These are phyloP conservation scores for Begonia loranthoides DNA, from an alignment of 306 rosid species.

Conservation along the genomic window DNA sequence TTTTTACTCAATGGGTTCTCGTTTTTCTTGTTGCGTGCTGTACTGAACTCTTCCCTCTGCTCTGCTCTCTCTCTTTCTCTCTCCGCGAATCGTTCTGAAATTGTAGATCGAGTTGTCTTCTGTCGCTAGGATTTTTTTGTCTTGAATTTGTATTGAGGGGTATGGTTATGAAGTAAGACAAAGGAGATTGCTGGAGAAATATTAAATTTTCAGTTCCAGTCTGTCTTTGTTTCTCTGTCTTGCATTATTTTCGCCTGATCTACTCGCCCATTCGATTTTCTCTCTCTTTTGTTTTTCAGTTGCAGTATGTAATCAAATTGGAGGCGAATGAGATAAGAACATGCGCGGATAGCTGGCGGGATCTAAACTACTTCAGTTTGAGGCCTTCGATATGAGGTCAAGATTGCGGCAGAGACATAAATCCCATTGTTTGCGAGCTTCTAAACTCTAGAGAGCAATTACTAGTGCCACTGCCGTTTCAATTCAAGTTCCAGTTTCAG, in stretches of 20 bases:
- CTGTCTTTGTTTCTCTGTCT: background rate
- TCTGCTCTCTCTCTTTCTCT: background rate
- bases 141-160: too few relatives aligned
- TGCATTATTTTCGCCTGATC: background rate
- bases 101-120: background rate
- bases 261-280: background rate
- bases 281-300: constrained; percentile 1
- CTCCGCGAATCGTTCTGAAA: background rate
- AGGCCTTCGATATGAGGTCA: constrained; percentile 4
- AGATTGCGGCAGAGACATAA: constrained; percentile 2
- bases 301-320: constrained; percentile 1
- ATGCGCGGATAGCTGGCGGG: constrained; percentile 5
- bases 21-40: background rate
- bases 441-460: constrained; percentile 14
- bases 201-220: background rate
- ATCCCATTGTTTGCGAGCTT: constrained; percentile 5
- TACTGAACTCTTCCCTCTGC: background rate
- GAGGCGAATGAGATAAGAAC: background rate
- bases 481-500: constrained; percentile 4
- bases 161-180: too few relatives aligned
- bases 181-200: background rate
- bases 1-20: background rate
- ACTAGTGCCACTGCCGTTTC: constrained; percentile 18
- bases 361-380: constrained; percentile 5
- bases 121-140: background rate